These are phyloP conservation scores for Aspergillus sp. DNA, from an alignment of 2,329 filamentous ascomycete genomes.

Conservation along the genomic window DNA sequence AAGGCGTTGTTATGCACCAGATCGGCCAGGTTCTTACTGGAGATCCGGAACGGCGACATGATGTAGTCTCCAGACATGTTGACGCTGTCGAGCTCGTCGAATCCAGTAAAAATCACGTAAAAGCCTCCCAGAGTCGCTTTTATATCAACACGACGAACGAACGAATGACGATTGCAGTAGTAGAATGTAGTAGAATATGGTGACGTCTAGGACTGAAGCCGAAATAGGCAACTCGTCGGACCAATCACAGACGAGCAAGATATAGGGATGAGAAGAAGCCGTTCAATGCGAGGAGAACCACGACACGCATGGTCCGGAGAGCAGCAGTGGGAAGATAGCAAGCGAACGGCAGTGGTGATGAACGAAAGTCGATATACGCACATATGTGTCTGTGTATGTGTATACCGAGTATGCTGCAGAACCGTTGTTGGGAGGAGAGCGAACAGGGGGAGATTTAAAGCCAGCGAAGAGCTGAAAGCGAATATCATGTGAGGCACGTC, in stretches of 20 bases:
- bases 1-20: slow-evolving; percentile 31
- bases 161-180: background rate
- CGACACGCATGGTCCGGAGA: slow-evolving; percentile 14
- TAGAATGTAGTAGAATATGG: background rate
- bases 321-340: too few species aligned
- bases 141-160: slow-evolving; percentile 2
- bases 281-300: slow-evolving; percentile 8
- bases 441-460: background rate
- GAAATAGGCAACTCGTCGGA: too few species aligned
- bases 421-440: too few species aligned
- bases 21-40: slow-evolving; percentile 21
- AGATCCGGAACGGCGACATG: slow-evolving; percentile 28
- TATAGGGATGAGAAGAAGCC: slow-evolving; percentile 8
- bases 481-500: slow-evolving; percentile 11
- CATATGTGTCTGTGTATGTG: background rate
- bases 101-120: too few species aligned
- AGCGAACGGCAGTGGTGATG: background rate
- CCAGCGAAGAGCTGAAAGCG: slow-evolving; percentile 4
- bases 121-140: too few species aligned
- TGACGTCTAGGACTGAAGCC: background rate
- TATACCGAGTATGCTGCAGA: background rate
- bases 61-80: background rate
- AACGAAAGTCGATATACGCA: background rate
- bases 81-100: too few species aligned
- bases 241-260: background rate